phyloP scores from a whole-genome alignment of 805 yeast genomes.

The Monosporozyma unispora region DNA sequence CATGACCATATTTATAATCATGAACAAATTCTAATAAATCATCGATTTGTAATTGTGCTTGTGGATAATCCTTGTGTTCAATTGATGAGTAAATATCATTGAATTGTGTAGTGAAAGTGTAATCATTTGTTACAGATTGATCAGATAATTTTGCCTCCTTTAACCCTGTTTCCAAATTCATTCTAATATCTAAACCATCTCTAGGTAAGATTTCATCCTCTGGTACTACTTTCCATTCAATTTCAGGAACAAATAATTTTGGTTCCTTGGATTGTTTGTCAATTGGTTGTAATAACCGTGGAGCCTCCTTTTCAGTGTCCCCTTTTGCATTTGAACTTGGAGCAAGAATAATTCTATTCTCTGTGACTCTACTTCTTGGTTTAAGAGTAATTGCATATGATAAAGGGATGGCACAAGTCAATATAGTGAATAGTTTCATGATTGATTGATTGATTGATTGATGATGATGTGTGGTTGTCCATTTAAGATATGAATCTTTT shows the following conservation, averaged over 20 bases:
- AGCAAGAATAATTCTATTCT: too few relatives aligned
- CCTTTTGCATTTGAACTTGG: too few relatives aligned
- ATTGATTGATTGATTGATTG: too few relatives aligned
- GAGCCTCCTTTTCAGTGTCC: too few relatives aligned
- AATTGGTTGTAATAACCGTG: neutral
- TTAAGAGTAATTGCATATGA: too few relatives aligned
- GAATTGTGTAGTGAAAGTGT: slow-evolving; percentile 10
- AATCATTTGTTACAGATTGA: neutral
- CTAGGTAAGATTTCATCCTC: slow-evolving; percentile 73
- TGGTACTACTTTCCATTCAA: slow-evolving; percentile 59
- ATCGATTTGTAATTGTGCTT: slow-evolving; percentile 24
- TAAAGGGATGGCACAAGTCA: too few relatives aligned
- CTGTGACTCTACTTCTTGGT: too few relatives aligned
- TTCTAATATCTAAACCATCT: slow-evolving; percentile 56
- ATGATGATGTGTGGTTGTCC: neutral
- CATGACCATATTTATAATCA: slow-evolving; percentile 52
- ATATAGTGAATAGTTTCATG: too few relatives aligned
- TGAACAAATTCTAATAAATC: slow-evolving; percentile 54
- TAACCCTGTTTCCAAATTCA: slow-evolving; percentile 63
- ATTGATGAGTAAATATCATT: slow-evolving; percentile 22
- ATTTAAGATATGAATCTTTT: too few relatives aligned
- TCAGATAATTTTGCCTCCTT: slow-evolving; percentile 54
- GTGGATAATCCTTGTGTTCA: slow-evolving; percentile 8
- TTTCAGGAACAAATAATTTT: slow-evolving; percentile 48
- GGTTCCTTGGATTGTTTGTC: neutral